These are phyloP conservation scores for Rhododendron simsii DNA, from an alignment of 148 eudicot species.

Conservation along the genomic window DNA sequence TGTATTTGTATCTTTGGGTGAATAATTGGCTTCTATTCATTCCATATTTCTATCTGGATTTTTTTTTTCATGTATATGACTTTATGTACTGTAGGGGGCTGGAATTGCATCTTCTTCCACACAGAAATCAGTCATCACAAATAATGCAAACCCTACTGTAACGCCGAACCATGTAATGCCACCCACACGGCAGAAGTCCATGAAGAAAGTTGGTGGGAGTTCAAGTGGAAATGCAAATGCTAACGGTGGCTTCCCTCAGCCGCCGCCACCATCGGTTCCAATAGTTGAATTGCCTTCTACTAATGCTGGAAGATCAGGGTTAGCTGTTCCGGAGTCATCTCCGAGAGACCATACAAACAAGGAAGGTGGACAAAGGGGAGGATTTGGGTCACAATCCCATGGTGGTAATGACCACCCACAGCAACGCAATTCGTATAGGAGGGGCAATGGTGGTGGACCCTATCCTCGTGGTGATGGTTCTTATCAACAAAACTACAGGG, in stretches of 20 bases:
- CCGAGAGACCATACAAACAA: conserved; percentile 40
- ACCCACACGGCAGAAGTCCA: conserved; percentile 53
- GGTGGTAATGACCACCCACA: conserved; percentile 53
- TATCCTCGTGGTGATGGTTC: conserved; percentile 76
- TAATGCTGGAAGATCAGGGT: conserved; percentile 34
- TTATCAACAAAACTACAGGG: conserved; percentile 49
- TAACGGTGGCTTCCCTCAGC: conserved; percentile 62
- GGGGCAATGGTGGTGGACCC: conserved; percentile 51
- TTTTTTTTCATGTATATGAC: background rate
- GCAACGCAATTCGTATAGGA: conserved; percentile 49
- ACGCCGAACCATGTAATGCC: conserved; percentile 37
- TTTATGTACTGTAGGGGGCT: conserved; percentile 35
- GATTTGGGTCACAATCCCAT: conserved; percentile 35
- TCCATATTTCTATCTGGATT: background rate
- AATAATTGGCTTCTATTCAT: background rate
- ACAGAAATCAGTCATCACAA: conserved; percentile 31
- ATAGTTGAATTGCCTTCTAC: conserved; percentile 31
- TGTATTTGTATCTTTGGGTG: background rate
- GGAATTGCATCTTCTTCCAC: conserved; percentile 32
- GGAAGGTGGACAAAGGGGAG: conserved; percentile 48
- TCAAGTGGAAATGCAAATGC: conserved; percentile 32
- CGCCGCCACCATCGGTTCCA: conserved; percentile 23
- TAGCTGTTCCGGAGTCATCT: conserved; percentile 40
- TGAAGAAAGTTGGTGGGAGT: conserved; percentile 61
- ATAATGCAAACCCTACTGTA: conserved; percentile 35